Percentiles rank a stretch among this genome's conserved stretches.
Conservation (phyloP, 495 filamentous ascomycete species). For the Neurospora sp. region DNA sequence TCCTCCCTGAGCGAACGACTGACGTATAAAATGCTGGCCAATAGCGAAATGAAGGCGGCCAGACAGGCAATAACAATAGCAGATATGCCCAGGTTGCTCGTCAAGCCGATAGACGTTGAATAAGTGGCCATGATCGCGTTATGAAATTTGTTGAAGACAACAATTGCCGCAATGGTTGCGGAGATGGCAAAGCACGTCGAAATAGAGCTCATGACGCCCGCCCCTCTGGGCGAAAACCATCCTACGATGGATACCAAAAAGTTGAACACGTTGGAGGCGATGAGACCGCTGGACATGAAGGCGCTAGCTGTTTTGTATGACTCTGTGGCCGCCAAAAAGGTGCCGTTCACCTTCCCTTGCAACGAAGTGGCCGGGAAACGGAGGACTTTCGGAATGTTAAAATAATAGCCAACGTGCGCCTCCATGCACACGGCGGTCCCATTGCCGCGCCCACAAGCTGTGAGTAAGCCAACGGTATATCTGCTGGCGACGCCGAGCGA, state of each 20-base stretch:
- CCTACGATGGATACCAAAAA: conserved; percentile 13
- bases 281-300: conserved; percentile 21
- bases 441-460: conserved; percentile 20
- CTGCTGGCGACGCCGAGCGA: conserved; percentile 20
- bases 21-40: conserved; percentile 10
- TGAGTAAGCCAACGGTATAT: conserved; percentile 25
- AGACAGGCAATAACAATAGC: conserved; percentile 20
- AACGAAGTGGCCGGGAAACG: conserved; percentile 18
- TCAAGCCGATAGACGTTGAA: conserved; percentile 17
- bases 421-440: conserved; percentile 15
- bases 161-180: conserved; percentile 15
- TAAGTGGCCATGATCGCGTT: conserved; percentile 16
- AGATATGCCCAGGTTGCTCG: conserved; percentile 8
- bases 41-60: conserved; percentile 13
- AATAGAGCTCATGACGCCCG: conserved; percentile 13
- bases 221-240: conserved; percentile 9
- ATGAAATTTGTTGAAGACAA: conserved; percentile 18
- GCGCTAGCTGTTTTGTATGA: conserved; percentile 15
- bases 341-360: conserved; percentile 4
- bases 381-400: conserved; percentile 24
- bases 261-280: conserved; percentile 16
- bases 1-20: background rate
- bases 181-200: conserved; percentile 20
- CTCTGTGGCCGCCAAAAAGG: conserved; percentile 12
- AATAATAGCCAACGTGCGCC: conserved; percentile 21